Evolutionary conservation across 352 stramenopile genomes (phyloP).

Genomic region (Phytophthora cactorum): DNA sequence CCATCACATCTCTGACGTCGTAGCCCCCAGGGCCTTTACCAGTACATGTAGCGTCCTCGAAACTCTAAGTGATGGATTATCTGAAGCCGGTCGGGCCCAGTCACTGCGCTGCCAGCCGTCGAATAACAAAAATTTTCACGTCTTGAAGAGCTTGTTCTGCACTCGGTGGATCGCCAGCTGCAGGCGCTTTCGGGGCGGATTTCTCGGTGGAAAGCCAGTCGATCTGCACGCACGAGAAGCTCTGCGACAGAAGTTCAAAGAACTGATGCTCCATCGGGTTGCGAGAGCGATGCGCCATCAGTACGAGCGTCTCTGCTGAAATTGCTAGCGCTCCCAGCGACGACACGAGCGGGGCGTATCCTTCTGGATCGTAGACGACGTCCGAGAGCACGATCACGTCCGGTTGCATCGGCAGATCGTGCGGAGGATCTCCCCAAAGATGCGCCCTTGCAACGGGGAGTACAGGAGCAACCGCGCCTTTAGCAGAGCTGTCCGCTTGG

Average conservation of each 20-base stretch:
- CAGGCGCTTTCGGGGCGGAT: constrained; percentile 13
- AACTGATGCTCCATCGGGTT: constrained; percentile 87
- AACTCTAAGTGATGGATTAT: constrained; percentile 1
- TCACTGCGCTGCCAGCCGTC: constrained; percentile 31
- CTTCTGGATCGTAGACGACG: constrained; percentile 82
- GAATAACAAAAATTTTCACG: constrained; percentile 76
- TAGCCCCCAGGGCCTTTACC: constrained; percentile 28
- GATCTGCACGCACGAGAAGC: constrained; percentile 54
- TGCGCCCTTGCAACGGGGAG: constrained; percentile 44
- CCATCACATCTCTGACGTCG: constrained; percentile 32
- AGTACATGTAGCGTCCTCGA: background rate
- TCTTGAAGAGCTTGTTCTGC: constrained; percentile 54
- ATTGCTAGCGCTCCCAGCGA: constrained; percentile 55
- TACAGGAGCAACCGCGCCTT: constrained; percentile 19
- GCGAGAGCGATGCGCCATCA: constrained; percentile 81
- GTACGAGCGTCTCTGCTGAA: constrained; percentile 47
- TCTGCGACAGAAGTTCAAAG: constrained; percentile 61
- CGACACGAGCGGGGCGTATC: constrained; percentile 68
- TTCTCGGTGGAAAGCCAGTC: constrained; percentile 48
- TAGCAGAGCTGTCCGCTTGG: constrained; percentile 12
- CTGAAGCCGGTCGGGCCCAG: constrained; percentile 8
- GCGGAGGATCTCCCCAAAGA: constrained; percentile 59
- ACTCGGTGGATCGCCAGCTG: constrained; percentile 20
- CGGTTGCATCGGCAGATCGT: constrained; percentile 42
- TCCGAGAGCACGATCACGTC: constrained; percentile 82